Conservation (phyloP, 2,329 filamentous ascomycete genomes). For the Diaporthe velutina region DNA sequence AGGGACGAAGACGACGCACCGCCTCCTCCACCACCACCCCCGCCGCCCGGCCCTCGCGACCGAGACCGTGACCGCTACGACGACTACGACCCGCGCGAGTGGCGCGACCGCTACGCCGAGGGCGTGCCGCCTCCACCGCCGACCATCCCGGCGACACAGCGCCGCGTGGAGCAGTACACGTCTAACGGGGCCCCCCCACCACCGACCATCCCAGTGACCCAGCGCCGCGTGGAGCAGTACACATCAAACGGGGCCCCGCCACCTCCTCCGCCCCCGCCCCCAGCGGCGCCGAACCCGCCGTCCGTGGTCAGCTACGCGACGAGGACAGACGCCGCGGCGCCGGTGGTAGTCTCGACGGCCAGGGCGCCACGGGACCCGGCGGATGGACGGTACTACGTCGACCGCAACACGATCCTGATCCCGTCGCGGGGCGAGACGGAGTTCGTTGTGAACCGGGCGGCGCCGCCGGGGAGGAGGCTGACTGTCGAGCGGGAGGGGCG, state of each 20-base stretch:
- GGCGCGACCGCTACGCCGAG: slow-evolving; percentile 28
- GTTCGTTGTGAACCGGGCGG: slow-evolving; percentile 31
- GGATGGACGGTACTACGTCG: slow-evolving; percentile 32
- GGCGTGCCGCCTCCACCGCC: background rate
- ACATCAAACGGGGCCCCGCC: background rate
- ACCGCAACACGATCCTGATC: slow-evolving; percentile 34
- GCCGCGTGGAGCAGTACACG: slow-evolving; percentile 21
- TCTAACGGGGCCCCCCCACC: background rate
- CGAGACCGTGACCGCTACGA: background rate
- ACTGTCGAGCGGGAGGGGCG: slow-evolving; percentile 27
- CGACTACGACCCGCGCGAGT: slow-evolving; percentile 32
- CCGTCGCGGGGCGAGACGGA: slow-evolving; percentile 29
- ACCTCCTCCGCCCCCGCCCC: slow-evolving; percentile 4
- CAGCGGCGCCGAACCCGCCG: slow-evolving; percentile 23
- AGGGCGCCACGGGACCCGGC: background rate
- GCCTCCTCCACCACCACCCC: background rate
- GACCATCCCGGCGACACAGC: background rate
- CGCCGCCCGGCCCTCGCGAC: background rate
- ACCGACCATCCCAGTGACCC: background rate
- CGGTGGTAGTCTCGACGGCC: slow-evolving; percentile 13
- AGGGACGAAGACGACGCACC: slow-evolving; percentile 2
- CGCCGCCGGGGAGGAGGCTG: slow-evolving; percentile 29
- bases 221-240: slow-evolving; percentile 29
- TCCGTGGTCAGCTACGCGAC: slow-evolving; percentile 14
- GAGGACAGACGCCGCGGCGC: background rate